Evolutionary conservation across 345 rosid genomes (phyloP).

Genomic region (Excoecaria cochinchinensis): DNA sequence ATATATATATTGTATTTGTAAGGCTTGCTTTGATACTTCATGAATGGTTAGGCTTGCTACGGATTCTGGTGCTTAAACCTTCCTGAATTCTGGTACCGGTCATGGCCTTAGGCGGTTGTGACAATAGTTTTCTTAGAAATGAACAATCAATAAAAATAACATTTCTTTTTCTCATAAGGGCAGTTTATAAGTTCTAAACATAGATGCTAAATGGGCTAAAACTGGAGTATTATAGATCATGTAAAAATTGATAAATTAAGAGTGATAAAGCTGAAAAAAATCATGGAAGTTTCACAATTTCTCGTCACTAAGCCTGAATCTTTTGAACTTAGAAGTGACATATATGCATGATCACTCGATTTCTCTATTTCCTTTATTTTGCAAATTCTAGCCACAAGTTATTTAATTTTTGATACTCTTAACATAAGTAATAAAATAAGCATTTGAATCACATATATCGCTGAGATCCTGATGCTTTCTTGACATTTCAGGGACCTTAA

Average conservation of each 20-base stretch:
- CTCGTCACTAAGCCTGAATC: neutral
- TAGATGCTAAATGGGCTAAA: neutral
- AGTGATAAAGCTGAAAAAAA: neutral
- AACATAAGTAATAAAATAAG: neutral
- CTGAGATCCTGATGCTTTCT: conserved; percentile 8
- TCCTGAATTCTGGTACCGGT: too few relatives aligned
- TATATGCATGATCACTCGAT: neutral
- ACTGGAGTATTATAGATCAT: neutral
- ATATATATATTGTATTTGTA: too few relatives aligned
- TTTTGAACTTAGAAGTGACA: neutral
- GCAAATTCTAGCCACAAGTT: neutral
- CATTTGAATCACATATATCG: neutral
- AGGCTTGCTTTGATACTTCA: too few relatives aligned
- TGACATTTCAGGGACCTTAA: conserved; percentile 24
- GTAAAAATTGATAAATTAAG: neutral
- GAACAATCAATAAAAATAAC: too few relatives aligned
- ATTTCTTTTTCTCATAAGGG: neutral
- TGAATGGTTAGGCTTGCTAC: too few relatives aligned
- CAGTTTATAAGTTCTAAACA: neutral
- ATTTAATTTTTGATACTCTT: neutral
- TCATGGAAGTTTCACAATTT: neutral
- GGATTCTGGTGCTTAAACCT: too few relatives aligned
- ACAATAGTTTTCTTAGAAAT: too few relatives aligned
- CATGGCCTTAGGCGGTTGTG: too few relatives aligned
- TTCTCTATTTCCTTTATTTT: neutral